Evolutionary conservation across 208 protist genomes (phyloP).

Genomic region (Leishmania aethiopica): DNA sequence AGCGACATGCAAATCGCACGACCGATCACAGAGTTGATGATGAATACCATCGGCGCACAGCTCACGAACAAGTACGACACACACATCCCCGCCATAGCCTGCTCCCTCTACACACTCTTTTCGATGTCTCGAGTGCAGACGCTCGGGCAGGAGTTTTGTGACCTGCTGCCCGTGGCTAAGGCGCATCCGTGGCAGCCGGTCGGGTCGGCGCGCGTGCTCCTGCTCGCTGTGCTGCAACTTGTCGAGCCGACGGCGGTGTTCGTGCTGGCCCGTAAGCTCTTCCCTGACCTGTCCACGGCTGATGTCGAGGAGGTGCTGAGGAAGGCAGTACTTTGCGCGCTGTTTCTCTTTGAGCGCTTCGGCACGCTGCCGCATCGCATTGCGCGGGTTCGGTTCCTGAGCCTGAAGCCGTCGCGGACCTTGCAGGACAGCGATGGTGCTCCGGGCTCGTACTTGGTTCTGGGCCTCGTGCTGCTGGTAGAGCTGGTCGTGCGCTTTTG

Average conservation of each 20-base stretch:
- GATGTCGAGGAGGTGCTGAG: constrained; percentile 67
- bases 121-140: constrained; percentile 72
- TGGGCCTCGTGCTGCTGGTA: constrained; percentile 72
- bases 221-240: constrained; percentile 65
- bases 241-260: constrained; percentile 61
- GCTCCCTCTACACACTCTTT: constrained; percentile 70
- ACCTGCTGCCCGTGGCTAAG: constrained; percentile 66
- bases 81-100: constrained; percentile 53
- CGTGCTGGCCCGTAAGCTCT: constrained; percentile 49
- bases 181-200: constrained; percentile 47
- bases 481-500: constrained; percentile 83
- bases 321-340: constrained; percentile 47
- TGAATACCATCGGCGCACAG: constrained; percentile 69
- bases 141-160: constrained; percentile 89
- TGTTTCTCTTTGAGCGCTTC: constrained; percentile 88
- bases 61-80: constrained; percentile 78
- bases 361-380: constrained; percentile 74
- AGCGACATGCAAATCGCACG: constrained; percentile 59
- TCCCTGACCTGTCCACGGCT: constrained; percentile 57
- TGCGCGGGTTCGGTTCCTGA: constrained; percentile 65
- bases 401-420: constrained; percentile 61
- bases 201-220: constrained; percentile 43
- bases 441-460: constrained; percentile 59
- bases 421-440: constrained; percentile 63
- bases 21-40: constrained; percentile 73